Evolutionary conservation across 2,329 filamentous ascomycete species (phyloP).

Genomic region (Colletotrichum lupini): DNA sequence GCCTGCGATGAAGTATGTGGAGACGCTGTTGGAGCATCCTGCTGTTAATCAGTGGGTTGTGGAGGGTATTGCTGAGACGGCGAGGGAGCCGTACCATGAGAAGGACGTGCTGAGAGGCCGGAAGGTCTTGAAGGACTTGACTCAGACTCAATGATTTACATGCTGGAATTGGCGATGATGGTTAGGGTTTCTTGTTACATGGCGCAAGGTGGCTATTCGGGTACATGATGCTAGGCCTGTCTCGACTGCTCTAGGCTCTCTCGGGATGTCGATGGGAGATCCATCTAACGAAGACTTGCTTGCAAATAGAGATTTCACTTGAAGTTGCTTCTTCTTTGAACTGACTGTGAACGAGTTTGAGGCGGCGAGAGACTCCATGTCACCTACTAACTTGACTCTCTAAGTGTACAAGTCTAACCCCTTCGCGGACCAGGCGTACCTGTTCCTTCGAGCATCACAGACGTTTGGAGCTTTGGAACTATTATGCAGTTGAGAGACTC

Average conservation of each 20-base stretch:
- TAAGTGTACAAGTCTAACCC: too few relatives aligned
- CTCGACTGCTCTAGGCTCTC: background rate
- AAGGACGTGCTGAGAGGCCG: slow-evolving; percentile 17
- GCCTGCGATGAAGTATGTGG: slow-evolving; percentile 45
- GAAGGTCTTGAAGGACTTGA: slow-evolving; percentile 20
- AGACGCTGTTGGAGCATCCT: slow-evolving; percentile 47
- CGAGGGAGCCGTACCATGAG: slow-evolving; percentile 42
- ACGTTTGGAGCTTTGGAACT: too few relatives aligned
- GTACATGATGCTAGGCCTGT: background rate
- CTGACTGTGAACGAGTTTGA: too few relatives aligned
- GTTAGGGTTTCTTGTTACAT: background rate
- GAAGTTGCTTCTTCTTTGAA: background rate
- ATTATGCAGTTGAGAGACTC: too few relatives aligned
- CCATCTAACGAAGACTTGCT: background rate
- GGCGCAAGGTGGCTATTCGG: too few relatives aligned
- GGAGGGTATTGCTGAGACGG: slow-evolving; percentile 50
- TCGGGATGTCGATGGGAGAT: too few relatives aligned
- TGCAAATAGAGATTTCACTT: background rate
- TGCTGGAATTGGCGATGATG: background rate
- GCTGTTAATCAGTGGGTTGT: slow-evolving; percentile 52
- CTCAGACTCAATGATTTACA: background rate
- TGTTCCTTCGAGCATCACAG: too few relatives aligned
- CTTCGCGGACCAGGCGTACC: too few relatives aligned
- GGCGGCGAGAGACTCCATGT: too few relatives aligned
- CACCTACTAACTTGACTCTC: too few relatives aligned